phyloP scores from a whole-genome alignment of 1,284 basidiomycete genomes.

The Cryptococcus sp. region DNA sequence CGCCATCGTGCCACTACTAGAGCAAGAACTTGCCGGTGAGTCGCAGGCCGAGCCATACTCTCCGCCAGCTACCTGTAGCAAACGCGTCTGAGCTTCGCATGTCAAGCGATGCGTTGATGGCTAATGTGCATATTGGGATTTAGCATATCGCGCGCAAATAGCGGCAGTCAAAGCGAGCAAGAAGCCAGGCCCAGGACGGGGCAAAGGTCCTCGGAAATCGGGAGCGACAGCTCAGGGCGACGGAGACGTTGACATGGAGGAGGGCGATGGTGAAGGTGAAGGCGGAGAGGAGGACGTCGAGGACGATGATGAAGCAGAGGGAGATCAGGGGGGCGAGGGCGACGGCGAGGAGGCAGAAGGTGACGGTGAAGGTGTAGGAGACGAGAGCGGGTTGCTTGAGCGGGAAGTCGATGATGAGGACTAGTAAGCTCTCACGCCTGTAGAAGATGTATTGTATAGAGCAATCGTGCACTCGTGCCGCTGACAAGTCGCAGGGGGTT shows the following conservation, averaged over 20 bases:
- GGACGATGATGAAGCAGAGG: conserved; percentile 15
- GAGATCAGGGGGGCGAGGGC: conserved; percentile 6
- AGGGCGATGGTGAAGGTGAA: conserved; percentile 23
- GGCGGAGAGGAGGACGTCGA: conserved; percentile 13
- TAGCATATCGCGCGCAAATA: conserved; percentile 41
- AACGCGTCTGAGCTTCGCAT: neutral
- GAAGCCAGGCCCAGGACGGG: conserved; percentile 35
- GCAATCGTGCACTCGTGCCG: neutral
- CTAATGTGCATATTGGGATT: neutral
- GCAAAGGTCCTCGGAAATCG: conserved; percentile 44
- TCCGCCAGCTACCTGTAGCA: neutral
- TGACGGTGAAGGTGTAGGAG: conserved; percentile 8
- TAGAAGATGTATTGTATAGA: conserved; percentile 2
- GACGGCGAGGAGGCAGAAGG: conserved; percentile 3
- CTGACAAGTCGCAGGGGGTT: neutral
- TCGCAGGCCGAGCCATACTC: conserved; percentile 11
- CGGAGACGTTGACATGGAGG: conserved; percentile 26
- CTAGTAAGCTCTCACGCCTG: neutral
- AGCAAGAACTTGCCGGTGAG: conserved; percentile 71
- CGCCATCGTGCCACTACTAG: conserved; percentile 68
- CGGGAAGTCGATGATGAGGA: conserved; percentile 2
- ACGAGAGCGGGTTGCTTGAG: conserved; percentile 16
- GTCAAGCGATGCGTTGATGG: neutral
- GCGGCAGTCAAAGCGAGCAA: conserved; percentile 38
- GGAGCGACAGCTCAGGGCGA: conserved; percentile 25